Conservation (phyloP, 441 rosid genomes). For the Gossypium schwendimanii region DNA sequence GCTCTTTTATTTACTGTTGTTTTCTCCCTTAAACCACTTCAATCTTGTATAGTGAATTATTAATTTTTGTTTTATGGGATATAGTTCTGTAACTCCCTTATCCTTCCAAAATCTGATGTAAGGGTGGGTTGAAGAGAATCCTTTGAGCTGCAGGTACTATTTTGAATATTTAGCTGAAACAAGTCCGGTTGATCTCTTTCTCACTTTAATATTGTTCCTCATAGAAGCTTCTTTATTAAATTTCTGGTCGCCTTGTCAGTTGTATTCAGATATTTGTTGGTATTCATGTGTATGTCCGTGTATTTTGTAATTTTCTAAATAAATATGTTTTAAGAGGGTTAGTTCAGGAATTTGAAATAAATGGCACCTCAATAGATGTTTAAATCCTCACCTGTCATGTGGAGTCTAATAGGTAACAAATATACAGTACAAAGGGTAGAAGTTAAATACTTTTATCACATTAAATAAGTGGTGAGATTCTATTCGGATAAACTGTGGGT, state of each 20-base stretch:
- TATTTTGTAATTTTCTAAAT: not conserved
- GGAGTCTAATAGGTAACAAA: not conserved
- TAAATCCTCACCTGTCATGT: not conserved
- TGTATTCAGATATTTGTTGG: not conserved
- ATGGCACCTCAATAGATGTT: not conserved
- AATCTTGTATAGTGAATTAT: not conserved
- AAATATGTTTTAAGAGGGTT: not conserved
- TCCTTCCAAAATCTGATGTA: conserved; percentile 2
- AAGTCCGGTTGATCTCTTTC: not conserved
- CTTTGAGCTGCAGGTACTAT: not conserved
- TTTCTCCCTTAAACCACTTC: no score
- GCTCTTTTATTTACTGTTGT: no score
- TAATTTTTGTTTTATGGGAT: not conserved
- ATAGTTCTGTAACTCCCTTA: not conserved
- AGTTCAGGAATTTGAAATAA: not conserved
- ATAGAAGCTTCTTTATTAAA: not conserved
- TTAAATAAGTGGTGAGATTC: not conserved
- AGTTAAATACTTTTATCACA: not conserved
- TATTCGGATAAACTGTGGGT: not conserved
- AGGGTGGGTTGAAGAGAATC: not conserved
- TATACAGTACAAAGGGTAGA: not conserved
- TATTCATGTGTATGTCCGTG: not conserved
- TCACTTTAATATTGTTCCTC: not conserved
- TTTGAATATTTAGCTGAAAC: not conserved
- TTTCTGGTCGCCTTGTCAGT: not conserved